Percentiles rank a stretch among this genome's conserved stretches.
Conservation (phyloP, 2,329 filamentous ascomycete genomes). For the Colletotrichum sp. region DNA sequence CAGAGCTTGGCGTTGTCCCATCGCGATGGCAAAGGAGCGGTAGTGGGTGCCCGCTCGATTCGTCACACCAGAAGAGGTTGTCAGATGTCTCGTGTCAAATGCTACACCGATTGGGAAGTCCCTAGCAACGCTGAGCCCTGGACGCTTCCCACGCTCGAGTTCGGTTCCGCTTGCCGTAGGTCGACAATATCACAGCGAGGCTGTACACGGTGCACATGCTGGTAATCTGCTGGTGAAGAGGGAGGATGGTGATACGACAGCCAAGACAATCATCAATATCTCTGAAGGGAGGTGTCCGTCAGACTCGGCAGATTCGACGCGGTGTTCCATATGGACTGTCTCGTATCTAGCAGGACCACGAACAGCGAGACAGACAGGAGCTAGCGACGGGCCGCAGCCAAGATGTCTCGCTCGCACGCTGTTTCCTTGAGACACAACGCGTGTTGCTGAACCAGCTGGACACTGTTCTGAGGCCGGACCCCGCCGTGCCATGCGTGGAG, state of each 20-base stretch:
- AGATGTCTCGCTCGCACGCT: not conserved
- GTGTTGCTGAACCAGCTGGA: not conserved
- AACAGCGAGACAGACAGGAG: not conserved
- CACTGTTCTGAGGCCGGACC: not conserved
- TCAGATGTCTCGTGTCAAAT: not conserved
- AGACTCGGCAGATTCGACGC: not conserved
- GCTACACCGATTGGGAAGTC: not conserved
- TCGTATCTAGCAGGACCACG: not conserved
- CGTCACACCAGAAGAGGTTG: not conserved
- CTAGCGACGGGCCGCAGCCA: not conserved
- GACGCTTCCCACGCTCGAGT: not conserved
- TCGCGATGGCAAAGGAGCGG: not conserved
- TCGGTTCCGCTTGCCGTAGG: not conserved
- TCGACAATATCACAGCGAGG: not conserved
- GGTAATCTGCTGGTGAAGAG: not conserved
- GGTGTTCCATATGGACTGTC: not conserved
- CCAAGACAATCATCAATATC: not conserved
- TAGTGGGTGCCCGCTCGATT: not conserved
- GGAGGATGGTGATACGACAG: not conserved
- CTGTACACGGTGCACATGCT: not conserved
- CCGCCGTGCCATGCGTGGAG: not conserved
- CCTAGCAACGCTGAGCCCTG: not conserved
- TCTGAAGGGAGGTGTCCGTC: not conserved
- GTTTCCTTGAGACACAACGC: not conserved
- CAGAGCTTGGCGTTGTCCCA: rapidly evolving